Base-by-base conservation (phyloP, 345 rosid genomes). In the Theobroma cacao region DNA sequence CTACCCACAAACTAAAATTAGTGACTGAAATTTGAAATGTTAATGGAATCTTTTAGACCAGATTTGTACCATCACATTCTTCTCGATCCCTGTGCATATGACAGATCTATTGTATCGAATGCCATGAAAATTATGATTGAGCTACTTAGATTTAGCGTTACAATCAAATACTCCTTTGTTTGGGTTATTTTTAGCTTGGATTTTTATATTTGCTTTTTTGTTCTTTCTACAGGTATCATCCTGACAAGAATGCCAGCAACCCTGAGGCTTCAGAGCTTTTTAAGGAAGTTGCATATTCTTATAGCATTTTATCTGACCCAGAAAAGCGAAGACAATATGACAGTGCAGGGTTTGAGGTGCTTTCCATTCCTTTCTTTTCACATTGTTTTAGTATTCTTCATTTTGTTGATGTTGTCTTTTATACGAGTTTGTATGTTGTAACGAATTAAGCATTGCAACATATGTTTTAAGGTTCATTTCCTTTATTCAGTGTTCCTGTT, bases 281-380 rank as follows among this genome's bases (percentile, higher is more conserved):
- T 80, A 94, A 94, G 86, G 99, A 97, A 87, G 99, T 93, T 84
- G 98, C 99, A 48, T 97, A 88, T 88, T 97, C 99, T 0, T 97
- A 97, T 81, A 94, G 97, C 85, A 94, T 97, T 80, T 89, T 97
- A 82, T 91, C 99, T 78, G 98, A 94, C 72, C 98, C 99, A 38
- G 99, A 97, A 80, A 97, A 97, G 88, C 90, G 97, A 84, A 93
- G 98, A 84, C 99, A 97, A 70, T 97, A 94, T 70, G 98, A 97
- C 85, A 94, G 84, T 78, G 94, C 92, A 36, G 99, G 98, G 48
- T 97, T 97, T 84, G 98, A 94, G 98, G 99, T 96, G 75, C 80
- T 9, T 77, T 77, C 75, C 45, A 71, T 71, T 72, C 77, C 22
- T 20, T 15, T 38, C 28, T 2, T 10, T 67, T n/a, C 20, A 47